Base-by-base conservation (phyloP, 805 yeast species). In the Starmerella sirachaensis region DNA sequence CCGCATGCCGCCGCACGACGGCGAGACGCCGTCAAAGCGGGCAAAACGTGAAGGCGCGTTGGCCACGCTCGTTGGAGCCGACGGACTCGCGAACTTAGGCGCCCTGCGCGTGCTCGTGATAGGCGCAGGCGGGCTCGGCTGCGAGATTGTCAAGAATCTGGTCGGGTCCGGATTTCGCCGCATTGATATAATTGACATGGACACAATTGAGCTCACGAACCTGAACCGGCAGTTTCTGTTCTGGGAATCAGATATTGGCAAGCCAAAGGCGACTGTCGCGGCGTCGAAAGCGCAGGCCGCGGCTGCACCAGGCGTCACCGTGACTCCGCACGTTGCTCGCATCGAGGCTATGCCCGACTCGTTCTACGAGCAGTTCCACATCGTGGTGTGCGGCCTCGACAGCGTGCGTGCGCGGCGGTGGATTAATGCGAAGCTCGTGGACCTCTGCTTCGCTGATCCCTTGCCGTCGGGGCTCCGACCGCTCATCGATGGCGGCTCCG, bases 401-500 rank as follows among this genome's bases (percentile, higher is more conserved):
- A 74, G 81, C 35, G 77, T 91, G 5, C 88, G 78, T 51, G 95
- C 97, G 0, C 65, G 98, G 25, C 61, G 96, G 33, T 86, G 93
- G 88, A 78, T 88, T 45, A 88, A 88, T 57, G 64, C 70, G 11
- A 68, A 72, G 11, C 58, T 88, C 19, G 73, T 81, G 1, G 65
- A 72, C 8, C 51, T 86, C 45, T 42, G 46, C 20, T 84, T 81
- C 4, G 74, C 69, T 33, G 61, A 43, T 11, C 66, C 71, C 2
- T 62, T 64, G 34, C 68, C 68, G 11, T 65, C 62, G 11, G 57
- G 64, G 2, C 56, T 72, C 14, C 72, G 74, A 31, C 84, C 85
- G 0, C 57, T 88, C 54, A 74, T 91, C 12, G 98, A 88, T 55
- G 96, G 96, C 4, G 98, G 96, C 3, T 80, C 94, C 0, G 97